phyloP scores from a whole-genome alignment of 306 rosid genomes.

The Senna siamea region DNA sequence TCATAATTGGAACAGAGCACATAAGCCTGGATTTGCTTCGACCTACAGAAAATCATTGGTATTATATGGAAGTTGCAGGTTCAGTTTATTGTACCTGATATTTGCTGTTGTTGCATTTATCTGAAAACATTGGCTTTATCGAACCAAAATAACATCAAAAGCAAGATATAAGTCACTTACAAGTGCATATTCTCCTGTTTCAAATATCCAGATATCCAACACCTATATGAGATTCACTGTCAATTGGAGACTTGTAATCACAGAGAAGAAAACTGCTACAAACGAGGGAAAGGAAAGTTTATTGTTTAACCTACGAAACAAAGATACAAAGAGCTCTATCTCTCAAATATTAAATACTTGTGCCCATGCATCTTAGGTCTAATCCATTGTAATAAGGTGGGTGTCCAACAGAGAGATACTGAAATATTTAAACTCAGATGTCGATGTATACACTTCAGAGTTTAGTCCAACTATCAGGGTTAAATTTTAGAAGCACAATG shows the following conservation, averaged over 20 bases:
- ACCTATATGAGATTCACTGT: constrained; percentile 55
- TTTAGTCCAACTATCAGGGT: background rate
- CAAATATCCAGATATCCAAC: constrained; percentile 81
- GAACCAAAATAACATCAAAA: background rate
- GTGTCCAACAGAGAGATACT: constrained; percentile 97
- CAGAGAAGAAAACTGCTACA: background rate
- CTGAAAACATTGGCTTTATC: background rate
- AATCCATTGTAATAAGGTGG: constrained; percentile 96
- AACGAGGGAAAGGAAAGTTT: too few relatives aligned
- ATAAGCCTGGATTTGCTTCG: constrained; percentile 6
- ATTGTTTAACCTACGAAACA: too few relatives aligned
- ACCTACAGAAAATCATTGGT: constrained; percentile 4
- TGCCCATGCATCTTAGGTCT: too few relatives aligned
- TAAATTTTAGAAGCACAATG: background rate
- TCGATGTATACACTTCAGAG: constrained; percentile 30
- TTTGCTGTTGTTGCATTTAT: background rate
- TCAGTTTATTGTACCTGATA: background rate
- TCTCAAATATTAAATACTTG: too few relatives aligned
- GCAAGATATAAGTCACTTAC: constrained; percentile 50
- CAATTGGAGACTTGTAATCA: too few relatives aligned
- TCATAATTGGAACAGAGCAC: constrained; percentile 13
- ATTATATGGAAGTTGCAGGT: background rate
- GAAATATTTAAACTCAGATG: constrained; percentile 42
- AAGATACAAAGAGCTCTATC: too few relatives aligned
- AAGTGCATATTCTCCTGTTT: constrained; percentile 95